Conservation (phyloP, 345 rosid genomes). For the Jatropha curcas region DNA sequence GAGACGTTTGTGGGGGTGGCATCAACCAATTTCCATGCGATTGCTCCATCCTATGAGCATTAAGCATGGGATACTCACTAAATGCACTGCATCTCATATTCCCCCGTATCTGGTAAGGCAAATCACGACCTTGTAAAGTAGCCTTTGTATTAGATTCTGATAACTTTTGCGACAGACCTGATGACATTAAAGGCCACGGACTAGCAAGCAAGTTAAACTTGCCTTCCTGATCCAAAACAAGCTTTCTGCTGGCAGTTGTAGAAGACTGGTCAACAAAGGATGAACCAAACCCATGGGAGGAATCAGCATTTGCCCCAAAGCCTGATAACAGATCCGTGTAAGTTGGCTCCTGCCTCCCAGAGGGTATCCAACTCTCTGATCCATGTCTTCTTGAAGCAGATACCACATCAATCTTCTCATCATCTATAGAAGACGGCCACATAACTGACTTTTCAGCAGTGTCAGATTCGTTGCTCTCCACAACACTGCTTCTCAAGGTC, state of each 20-base stretch:
- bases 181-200: conserved; percentile 37
- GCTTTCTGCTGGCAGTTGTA: conserved; percentile 25
- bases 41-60: conserved; percentile 23
- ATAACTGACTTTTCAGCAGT: conserved; percentile 33
- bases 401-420: conserved; percentile 28
- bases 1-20: conserved; percentile 33
- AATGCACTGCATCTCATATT: conserved; percentile 27
- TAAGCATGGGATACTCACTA: conserved; percentile 22
- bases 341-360: conserved; percentile 31
- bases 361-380: conserved; percentile 27
- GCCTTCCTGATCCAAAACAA: conserved; percentile 28
- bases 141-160: conserved; percentile 26
- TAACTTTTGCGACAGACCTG: conserved; percentile 34
- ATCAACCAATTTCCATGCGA: conserved; percentile 34
- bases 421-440: conserved; percentile 30
- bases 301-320: conserved; percentile 27
- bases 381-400: conserved; percentile 34
- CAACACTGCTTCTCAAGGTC: conserved; percentile 35
- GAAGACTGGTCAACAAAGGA: conserved; percentile 25
- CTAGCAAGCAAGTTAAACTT: conserved; percentile 28
- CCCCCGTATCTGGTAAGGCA: conserved; percentile 18
- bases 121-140: conserved; percentile 28
- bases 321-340: conserved; percentile 41
- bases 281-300: conserved; percentile 25
- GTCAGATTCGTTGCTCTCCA: conserved; percentile 35